Percentiles rank a stretch among this genome's conserved stretches.
Conservation (phyloP, 257 asterid genomes). For the Apocynum venetum region DNA sequence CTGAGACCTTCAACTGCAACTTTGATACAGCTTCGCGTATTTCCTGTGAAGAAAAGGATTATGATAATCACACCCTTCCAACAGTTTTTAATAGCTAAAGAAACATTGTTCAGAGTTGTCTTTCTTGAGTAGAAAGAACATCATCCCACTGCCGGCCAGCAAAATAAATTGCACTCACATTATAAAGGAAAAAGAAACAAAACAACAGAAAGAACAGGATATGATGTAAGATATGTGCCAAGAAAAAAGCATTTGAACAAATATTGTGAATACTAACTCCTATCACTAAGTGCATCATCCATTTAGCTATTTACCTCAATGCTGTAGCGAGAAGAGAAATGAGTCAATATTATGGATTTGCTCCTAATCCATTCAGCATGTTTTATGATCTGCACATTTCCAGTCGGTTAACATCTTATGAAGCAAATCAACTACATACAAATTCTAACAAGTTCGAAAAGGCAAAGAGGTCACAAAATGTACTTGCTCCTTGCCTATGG, state of each 20-base stretch:
- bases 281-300: neutral
- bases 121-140: neutral
- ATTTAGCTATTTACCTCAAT: slow-evolving; percentile 56
- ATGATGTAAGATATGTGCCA: no score
- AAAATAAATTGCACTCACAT: neutral
- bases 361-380: slow-evolving; percentile 84
- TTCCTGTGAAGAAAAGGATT: slow-evolving; percentile 42
- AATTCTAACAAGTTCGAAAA: neutral
- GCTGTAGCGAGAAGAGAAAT: slow-evolving; percentile 88
- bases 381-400: slow-evolving; percentile 67
- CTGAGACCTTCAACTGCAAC: slow-evolving; percentile 70
- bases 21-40: slow-evolving; percentile 66
- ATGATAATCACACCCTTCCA: neutral
- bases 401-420: slow-evolving; percentile 5
- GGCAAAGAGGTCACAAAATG: slow-evolving; percentile 5
- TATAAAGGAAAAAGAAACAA: neutral
- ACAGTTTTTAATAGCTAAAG: neutral
- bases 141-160: no score
- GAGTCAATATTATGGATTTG: slow-evolving; percentile 72
- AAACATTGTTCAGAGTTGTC: neutral
- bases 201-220: neutral
- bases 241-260: neutral
- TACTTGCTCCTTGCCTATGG: neutral
- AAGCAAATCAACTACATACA: neutral
- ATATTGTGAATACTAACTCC: neutral